Percentiles rank a stretch among this genome's conserved stretches.
These are phyloP conservation scores for Gentiana straminea DNA, from an alignment of 257 asterid species.

Conservation along the genomic window DNA sequence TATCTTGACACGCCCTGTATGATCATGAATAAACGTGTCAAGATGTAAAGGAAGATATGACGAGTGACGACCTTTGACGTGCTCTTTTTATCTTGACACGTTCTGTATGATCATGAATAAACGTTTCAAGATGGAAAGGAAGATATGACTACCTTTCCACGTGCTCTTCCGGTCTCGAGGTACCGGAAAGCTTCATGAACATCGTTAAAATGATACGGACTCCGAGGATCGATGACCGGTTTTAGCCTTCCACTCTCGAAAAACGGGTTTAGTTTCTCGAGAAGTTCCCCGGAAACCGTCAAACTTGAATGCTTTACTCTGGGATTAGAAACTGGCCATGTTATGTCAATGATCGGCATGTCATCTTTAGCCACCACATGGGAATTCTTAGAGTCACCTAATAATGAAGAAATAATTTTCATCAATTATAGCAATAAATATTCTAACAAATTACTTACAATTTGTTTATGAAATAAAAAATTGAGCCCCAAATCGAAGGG, in stretches of 20 bases:
- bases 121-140: slow-evolving; percentile 15
- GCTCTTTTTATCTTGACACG: slow-evolving; percentile 55
- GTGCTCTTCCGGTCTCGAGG: slow-evolving; percentile 65
- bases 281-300: slow-evolving; percentile 50
- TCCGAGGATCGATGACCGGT: slow-evolving; percentile 51
- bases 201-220: slow-evolving; percentile 35
- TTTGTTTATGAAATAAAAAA: too few relatives aligned
- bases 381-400: slow-evolving; percentile 53
- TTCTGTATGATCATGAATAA: neutral
- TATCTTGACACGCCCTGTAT: slow-evolving; percentile 23
- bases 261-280: slow-evolving; percentile 39
- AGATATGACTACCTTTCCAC: slow-evolving; percentile 49
- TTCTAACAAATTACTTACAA: neutral
- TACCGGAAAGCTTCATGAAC: slow-evolving; percentile 36
- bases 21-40: neutral
- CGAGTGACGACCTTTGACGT: slow-evolving; percentile 32
- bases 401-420: neutral
- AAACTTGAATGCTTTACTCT: slow-evolving; percentile 38
- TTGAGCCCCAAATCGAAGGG: too few relatives aligned
- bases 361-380: slow-evolving; percentile 42
- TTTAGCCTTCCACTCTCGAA: slow-evolving; percentile 43
- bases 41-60: slow-evolving; percentile 28
- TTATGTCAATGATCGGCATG: slow-evolving; percentile 42
- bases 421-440: neutral
- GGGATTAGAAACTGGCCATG: slow-evolving; percentile 66